Evolutionary conservation across 2,329 filamentous ascomycete genomes (phyloP).

Genomic region (Cryphonectria nitschkei): DNA sequence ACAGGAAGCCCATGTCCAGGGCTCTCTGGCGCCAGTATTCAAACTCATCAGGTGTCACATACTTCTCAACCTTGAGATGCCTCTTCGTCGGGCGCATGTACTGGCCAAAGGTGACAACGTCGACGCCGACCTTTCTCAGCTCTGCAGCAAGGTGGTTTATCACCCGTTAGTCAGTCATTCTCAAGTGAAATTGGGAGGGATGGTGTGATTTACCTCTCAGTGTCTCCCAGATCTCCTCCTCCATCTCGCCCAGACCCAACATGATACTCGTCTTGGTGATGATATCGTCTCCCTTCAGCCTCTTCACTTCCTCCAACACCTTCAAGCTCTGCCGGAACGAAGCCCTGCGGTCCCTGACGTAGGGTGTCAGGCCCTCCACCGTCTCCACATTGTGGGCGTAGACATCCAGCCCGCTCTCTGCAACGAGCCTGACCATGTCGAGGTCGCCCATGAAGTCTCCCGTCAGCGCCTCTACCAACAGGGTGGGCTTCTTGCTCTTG

Average conservation of each 20-base stretch:
- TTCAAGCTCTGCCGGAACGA: slow-evolving; percentile 84
- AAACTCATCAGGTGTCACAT: slow-evolving; percentile 88
- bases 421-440: slow-evolving; percentile 85
- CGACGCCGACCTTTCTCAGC: slow-evolving; percentile 78
- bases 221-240: slow-evolving; percentile 80
- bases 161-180: neutral
- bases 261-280: slow-evolving; percentile 99
- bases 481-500: slow-evolving; percentile 77
- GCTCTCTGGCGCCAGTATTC: slow-evolving; percentile 90
- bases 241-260: slow-evolving; percentile 91
- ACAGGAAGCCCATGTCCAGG: slow-evolving; percentile 93
- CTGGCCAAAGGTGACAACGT: slow-evolving; percentile 98
- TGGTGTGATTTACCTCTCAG: slow-evolving; percentile 59
- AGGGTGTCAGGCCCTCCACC: slow-evolving; percentile 85
- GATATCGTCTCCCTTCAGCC: slow-evolving; percentile 67
- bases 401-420: slow-evolving; percentile 86
- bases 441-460: slow-evolving; percentile 86
- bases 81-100: slow-evolving; percentile 99
- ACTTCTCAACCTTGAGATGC: slow-evolving; percentile 95
- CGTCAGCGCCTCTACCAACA: slow-evolving; percentile 82
- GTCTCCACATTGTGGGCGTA: slow-evolving; percentile 99
- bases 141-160: slow-evolving; percentile 49
- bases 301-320: slow-evolving; percentile 82
- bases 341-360: slow-evolving; percentile 85
- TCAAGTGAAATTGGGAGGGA: neutral